Evolutionary conservation across 164 flowering plant genomes (phyloP).

Genomic region (Taxillus chinensis): DNA sequence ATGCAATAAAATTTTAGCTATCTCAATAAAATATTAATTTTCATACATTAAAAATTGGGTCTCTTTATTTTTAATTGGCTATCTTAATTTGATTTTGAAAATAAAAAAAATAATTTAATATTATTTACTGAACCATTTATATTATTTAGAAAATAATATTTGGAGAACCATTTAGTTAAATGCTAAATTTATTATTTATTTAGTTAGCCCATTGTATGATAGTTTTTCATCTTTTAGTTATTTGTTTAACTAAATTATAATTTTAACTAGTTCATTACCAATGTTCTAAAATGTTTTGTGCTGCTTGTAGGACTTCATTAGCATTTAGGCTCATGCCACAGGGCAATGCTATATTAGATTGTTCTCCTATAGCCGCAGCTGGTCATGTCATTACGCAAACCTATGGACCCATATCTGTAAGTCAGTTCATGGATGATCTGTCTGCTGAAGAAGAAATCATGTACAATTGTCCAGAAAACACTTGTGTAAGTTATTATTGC

Average conservation of each 20-base stretch:
- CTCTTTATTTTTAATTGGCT: too few species aligned
- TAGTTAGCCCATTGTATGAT: too few species aligned
- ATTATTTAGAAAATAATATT: too few species aligned
- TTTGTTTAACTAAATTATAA: neutral
- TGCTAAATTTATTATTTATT: too few species aligned
- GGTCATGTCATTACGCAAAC: conserved; percentile 92
- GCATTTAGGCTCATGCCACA: conserved; percentile 94
- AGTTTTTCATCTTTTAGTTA: too few species aligned
- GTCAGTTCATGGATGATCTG: conserved; percentile 97
- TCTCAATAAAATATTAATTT: too few species aligned
- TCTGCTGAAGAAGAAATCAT: conserved; percentile 68
- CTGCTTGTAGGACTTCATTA: conserved; percentile 56
- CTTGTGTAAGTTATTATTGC: conserved; percentile 39
- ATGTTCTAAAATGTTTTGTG: conserved; percentile 6
- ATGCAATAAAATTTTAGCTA: too few species aligned
- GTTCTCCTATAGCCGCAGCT: conserved; percentile 81
- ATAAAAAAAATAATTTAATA: too few species aligned
- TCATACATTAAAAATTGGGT: too few species aligned
- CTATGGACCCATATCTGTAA: conserved; percentile 79
- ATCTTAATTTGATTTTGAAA: too few species aligned
- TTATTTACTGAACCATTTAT: too few species aligned
- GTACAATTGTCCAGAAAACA: conserved; percentile 38
- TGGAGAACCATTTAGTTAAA: too few species aligned
- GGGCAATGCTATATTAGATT: conserved; percentile 82
- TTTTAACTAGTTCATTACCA: neutral